Evolutionary conservation across 73 alveolate genomes (phyloP), one percentile per base, ranked within the genome.

Genomic region (Paramecium bursaria): DNA sequence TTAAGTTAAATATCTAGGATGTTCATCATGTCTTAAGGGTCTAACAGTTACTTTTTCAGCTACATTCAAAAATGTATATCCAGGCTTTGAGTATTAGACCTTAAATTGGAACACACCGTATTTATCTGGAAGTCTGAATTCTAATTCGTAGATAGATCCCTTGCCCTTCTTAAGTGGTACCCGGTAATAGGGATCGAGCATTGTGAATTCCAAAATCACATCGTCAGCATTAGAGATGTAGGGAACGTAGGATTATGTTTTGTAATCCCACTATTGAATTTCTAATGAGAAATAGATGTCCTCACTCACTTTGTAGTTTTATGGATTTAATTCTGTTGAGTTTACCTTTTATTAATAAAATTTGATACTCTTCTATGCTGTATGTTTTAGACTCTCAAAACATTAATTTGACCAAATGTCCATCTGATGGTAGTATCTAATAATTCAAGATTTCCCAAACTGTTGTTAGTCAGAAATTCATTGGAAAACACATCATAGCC

Each of bases 11-110:
- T 79, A 79, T 79, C 89, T 79, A 19, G 50, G 67, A 54, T 79
- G 46, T 55, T 79, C 89, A 53, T 79, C 76, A 49, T 79, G 89
- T 55, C 76, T 79, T 23, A 52, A 79, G 4, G 89, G 89, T 79
- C 89, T 35, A 9, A 79, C 89, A 19, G 89, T 79, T 53, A 79
- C 73, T 51, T 79, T 53, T 79, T 77, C 55, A 30, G 47, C 82
- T 31, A 79, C 15, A 15, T 79, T 73, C 29, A 79, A 39, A 42
- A 79, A 79, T 17, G 85, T 79, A 54, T 53, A 79, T 14, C 89
- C 89, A 39, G 89, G 89, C 50, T 79, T 79, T 42, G 26, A 49
- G 26, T 79, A 79, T 23, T 52, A 53, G 22, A 79, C 74, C 46
- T 39, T 79, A 25, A 79, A 31, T 79, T 79, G 46, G 51, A 79